Base-by-base conservation (phyloP, 2,329 filamentous ascomycete species). In the Arthrinium puccinioides region DNA sequence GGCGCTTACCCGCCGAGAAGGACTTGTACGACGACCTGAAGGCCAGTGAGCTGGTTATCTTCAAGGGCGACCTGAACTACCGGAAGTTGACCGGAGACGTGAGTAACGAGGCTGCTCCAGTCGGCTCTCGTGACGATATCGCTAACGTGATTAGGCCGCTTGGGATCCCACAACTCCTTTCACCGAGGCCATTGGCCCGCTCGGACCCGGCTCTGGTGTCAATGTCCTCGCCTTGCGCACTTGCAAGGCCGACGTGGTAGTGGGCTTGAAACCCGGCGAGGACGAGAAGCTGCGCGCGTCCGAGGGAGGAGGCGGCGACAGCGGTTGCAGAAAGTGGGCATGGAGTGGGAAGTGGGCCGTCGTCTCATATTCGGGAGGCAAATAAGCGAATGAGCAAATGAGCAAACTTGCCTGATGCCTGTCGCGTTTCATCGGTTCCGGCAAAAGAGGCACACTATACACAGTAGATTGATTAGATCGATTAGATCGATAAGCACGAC, bases 21-120 rank as follows among this genome's bases (percentile, higher is more conserved):
- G 71, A 74, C 20, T 64, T 98, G 10, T 73, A 78, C 36, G 73
- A 85, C 6, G 90, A 97, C 54, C 63, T 98, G 39, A 82, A 88
- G 66, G 65, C 78, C 43, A 86, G 84, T 47, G 86, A 95, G 59
- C 69, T 98, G 14, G 87, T 95, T 10, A 79, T 98, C 39, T 97
- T 97, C 70, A 98, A 98, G 69, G 92, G 92, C 3, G 92, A 98
- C 57, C 60, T 98, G 49, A 98, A 98, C 65, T 98, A 97, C 62
- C 74, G 92, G 43, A 98, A 98, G 62, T 62, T 98, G 47, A 88
- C 84, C 21, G 84, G 79, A 33, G 92, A 98, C 69, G 87, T 90
- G 65, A 67, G 82, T 68, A 15, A 5, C 7, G 24, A 13, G n/a
- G n/a, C n/a, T n/a, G n/a, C n/a, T n/a, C n/a, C n/a, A n/a, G n/a